phyloP scores from a whole-genome alignment of 2,329 filamentous ascomycete species.

The Calonectria pteridis region DNA sequence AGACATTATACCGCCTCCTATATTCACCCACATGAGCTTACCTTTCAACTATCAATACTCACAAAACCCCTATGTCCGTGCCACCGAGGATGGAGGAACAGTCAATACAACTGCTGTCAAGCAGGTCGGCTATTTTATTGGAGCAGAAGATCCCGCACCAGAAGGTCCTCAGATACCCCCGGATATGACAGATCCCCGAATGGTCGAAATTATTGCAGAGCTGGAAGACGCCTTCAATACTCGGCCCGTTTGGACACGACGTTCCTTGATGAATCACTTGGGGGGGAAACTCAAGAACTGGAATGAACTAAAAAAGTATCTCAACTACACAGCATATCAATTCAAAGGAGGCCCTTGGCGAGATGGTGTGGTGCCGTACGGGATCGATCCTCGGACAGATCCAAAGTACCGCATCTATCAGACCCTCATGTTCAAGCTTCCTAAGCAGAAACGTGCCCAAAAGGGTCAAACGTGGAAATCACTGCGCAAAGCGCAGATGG shows the following conservation, averaged over 20 bases:
- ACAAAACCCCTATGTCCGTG: constrained; percentile 83
- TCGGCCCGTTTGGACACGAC: constrained; percentile 88
- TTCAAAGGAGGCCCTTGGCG: constrained; percentile 94
- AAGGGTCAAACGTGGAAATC: constrained; percentile 64
- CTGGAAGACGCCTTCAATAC: constrained; percentile 76
- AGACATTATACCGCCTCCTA: constrained; percentile 83
- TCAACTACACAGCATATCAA: constrained; percentile 90
- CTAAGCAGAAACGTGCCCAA: constrained; percentile 61
- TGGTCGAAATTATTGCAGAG: constrained; percentile 73
- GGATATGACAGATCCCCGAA: constrained; percentile 68
- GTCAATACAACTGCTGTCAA: constrained; percentile 72
- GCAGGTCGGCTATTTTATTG: constrained; percentile 69
- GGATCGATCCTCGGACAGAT: constrained; percentile 85
- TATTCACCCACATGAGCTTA: constrained; percentile 79
- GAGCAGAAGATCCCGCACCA: constrained; percentile 72
- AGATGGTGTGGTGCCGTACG: constrained; percentile 87
- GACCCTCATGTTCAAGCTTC: constrained; percentile 86
- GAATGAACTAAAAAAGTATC: constrained; percentile 77
- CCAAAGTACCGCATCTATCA: constrained; percentile 86
- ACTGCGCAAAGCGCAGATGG: constrained; percentile 56
- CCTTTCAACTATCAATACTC: constrained; percentile 86
- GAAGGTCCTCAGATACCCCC: constrained; percentile 72
- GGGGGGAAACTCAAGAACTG: constrained; percentile 62
- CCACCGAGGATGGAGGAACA: constrained; percentile 68
- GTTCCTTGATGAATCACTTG: constrained; percentile 82